Conservation (phyloP, 2,329 filamentous ascomycete genomes). For the Sclerotinia trifoliorum region DNA sequence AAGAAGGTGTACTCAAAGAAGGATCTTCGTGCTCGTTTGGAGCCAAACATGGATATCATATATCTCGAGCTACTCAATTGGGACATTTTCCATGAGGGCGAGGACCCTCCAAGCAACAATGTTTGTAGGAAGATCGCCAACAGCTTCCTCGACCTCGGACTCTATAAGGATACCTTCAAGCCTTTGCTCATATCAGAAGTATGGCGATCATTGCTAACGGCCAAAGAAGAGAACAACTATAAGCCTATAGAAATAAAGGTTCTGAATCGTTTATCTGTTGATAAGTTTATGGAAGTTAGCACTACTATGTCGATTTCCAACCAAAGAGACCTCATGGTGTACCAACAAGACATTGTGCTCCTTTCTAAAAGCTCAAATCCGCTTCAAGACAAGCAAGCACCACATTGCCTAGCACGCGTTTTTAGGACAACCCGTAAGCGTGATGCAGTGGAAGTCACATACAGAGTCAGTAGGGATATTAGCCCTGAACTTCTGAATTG, state of each 20-base stretch:
- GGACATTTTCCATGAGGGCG: slow-evolving; percentile 90
- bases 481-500: slow-evolving; percentile 54
- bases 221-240: slow-evolving; percentile 79
- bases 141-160: slow-evolving; percentile 69
- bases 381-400: slow-evolving; percentile 60
- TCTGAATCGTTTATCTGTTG: slow-evolving; percentile 82
- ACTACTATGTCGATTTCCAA: slow-evolving; percentile 72
- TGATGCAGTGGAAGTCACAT: slow-evolving; percentile 78
- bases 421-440: slow-evolving; percentile 79
- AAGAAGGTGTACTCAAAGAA: slow-evolving; percentile 79
- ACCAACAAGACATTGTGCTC: slow-evolving; percentile 85
- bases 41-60: slow-evolving; percentile 80
- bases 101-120: slow-evolving; percentile 76
- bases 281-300: slow-evolving; percentile 89
- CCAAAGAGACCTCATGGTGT: slow-evolving; percentile 68
- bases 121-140: slow-evolving; percentile 75
- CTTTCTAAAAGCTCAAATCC: slow-evolving; percentile 74
- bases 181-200: slow-evolving; percentile 89
- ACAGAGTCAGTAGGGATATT: slow-evolving; percentile 66
- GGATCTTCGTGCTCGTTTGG: slow-evolving; percentile 89
- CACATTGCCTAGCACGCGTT: slow-evolving; percentile 84
- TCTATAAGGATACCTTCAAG: slow-evolving; percentile 88
- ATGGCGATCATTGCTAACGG: slow-evolving; percentile 89
- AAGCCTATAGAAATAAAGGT: slow-evolving; percentile 86
- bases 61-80: slow-evolving; percentile 86